Evolutionary conservation across 306 rosid genomes (phyloP).

Genomic region (Senna siamea): DNA sequence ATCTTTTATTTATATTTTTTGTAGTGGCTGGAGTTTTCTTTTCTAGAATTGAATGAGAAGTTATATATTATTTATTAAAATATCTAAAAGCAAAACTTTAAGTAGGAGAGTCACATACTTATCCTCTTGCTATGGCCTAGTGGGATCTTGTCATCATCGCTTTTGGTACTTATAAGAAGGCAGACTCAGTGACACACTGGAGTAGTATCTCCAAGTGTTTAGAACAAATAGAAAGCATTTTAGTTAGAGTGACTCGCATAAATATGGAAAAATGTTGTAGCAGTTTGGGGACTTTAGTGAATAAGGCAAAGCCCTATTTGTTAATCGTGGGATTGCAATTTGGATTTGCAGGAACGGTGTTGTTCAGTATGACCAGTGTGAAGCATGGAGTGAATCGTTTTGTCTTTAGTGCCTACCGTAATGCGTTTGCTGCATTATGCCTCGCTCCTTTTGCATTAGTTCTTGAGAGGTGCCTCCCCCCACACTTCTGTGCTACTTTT

Average conservation of each 20-base stretch:
- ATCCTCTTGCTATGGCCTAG: constrained; percentile 4
- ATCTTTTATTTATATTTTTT: constrained; percentile 3
- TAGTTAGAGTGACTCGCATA: too few relatives aligned
- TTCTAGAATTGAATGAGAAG: background rate
- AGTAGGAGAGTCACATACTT: background rate
- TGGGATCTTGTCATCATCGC: constrained; percentile 34
- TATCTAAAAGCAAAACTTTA: constrained; percentile 27
- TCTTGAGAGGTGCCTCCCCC: constrained; percentile 54
- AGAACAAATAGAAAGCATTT: background rate
- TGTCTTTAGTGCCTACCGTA: constrained; percentile 69
- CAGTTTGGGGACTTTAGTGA: too few relatives aligned
- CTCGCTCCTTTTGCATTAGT: constrained; percentile 68
- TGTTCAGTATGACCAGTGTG: constrained; percentile 60
- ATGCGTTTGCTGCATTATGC: constrained; percentile 57
- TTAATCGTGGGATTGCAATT: constrained; percentile 66
- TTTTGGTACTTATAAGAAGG: constrained; percentile 33
- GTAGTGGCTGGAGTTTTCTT: background rate
- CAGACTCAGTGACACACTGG: background rate
- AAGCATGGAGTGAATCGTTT: constrained; percentile 70
- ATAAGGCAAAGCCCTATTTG: background rate
- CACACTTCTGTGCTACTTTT: too few relatives aligned
- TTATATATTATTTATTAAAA: background rate
- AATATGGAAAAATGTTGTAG: too few relatives aligned
- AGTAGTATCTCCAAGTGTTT: background rate
- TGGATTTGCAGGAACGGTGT: constrained; percentile 64